Evolutionary conservation across 1,139 yeast genomes (phyloP).

Genomic region (Diutina mesorugosa): DNA sequence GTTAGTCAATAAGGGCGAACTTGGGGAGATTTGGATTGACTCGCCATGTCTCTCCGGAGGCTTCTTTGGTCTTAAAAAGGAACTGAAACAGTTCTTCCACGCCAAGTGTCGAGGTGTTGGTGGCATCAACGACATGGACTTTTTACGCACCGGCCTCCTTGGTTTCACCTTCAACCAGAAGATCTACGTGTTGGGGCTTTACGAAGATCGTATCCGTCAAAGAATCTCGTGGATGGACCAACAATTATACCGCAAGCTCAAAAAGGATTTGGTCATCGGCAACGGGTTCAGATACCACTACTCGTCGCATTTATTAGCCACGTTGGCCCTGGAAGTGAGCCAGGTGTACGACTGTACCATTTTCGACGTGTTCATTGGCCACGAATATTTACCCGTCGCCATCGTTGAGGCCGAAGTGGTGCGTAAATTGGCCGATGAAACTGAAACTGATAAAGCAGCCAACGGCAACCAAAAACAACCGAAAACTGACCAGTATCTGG

Average conservation of each 20-base stretch:
- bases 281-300: constrained; percentile 56
- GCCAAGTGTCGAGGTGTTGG: constrained; percentile 66
- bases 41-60: constrained; percentile 84
- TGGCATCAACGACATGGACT: constrained; percentile 61
- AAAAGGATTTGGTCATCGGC: constrained; percentile 20
- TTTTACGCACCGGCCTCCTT: constrained; percentile 77
- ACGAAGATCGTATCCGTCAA: constrained; percentile 86
- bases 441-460: constrained; percentile 7
- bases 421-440: constrained; percentile 17
- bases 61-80: constrained; percentile 60
- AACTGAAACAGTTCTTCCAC: constrained; percentile 67
- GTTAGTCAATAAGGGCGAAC: constrained; percentile 56
- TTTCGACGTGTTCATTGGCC: constrained; percentile 76
- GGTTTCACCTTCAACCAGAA: constrained; percentile 85
- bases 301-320: constrained; percentile 70
- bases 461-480: background rate
- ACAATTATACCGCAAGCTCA: constrained; percentile 19
- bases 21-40: constrained; percentile 98
- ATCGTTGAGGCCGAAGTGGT: constrained; percentile 80
- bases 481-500: constrained; percentile 10
- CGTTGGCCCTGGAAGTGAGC: constrained; percentile 72
- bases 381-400: constrained; percentile 77
- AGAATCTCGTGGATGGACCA: constrained; percentile 53
- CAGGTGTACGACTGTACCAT: constrained; percentile 85
- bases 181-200: constrained; percentile 75